Base-by-base conservation (phyloP, 495 filamentous ascomycete species). In the Aspergillus asperescens region DNA sequence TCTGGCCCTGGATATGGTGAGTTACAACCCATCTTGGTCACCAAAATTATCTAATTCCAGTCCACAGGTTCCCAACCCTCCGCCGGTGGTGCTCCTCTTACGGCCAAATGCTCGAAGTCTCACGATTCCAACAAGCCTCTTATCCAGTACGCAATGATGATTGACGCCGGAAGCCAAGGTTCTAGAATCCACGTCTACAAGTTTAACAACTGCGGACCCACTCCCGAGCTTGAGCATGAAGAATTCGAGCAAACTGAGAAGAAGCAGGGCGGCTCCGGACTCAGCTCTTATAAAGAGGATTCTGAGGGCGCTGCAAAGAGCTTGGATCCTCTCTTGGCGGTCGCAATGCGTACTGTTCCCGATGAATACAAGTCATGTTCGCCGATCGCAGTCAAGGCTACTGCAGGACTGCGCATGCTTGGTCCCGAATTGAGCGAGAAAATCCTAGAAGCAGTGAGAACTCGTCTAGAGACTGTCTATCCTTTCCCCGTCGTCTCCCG, bases 141-240 rank as follows among this genome's bases (percentile, higher is more conserved):
- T 57, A 84, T 96, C 54, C 93, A 98, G 63, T 97, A 96, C 77
- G 93, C 89, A 51, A 80, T 95, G 58, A 97, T 98, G 93, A 89
- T 98, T 62, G 93, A 98, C 75, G 93, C 93, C 31, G 93, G 93
- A 49, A 96, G 91, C 72, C 96, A 92, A 34, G 93, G 93, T 52
- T 97, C 93, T 54, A 88, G 93, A 48, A 96, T 98, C 63, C 93
- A 98, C 71, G 91, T 97, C 48, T 98, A 96, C 75, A 85, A 86
- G 54, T 98, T 98, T 81, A 98, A 96, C 76, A 98, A 97, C 76
- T 98, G 93, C 73, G 94, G 90, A 45, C 67, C 85, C 29, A 90
- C 91, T 18, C 93, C 93, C n/a, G 93, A 97, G 72, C 79, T 98
- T 15, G 93, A 98, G 65, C 74, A 82, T 60, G 93, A 98, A 65